Base-by-base conservation (phyloP, 805 yeast genomes). In the Cyberlindnera misumaiensis region DNA sequence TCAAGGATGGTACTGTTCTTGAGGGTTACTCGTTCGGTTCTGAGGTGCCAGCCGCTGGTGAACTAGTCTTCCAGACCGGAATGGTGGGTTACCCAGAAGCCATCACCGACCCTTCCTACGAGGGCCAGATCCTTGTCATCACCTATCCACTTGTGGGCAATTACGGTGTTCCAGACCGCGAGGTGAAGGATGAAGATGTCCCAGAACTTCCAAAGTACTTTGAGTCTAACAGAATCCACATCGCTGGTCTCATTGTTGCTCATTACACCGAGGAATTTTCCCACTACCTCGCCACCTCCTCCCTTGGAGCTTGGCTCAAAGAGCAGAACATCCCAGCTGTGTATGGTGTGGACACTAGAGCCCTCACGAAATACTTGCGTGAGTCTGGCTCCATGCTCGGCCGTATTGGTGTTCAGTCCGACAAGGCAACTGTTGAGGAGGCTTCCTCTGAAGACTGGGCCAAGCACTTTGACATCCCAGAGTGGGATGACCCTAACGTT, bases 21-120 rank as follows among this genome's bases (percentile, higher is more conserved):
- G 93, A 87, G 66, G 98, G 98, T 67, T 87, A 83, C 69, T 90
- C 97, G 15, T 93, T 93, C 56, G 98, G 98, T 72, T 96, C 97
- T 40, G 81, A 81, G 46, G 77, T 72, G 44, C 63, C 95, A 18
- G 77, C 80, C 41, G 94, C 97, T 41, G 98, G 98, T 74, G 98
- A 93, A 69, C 77, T 94, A 55, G 98, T 93, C 44, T 93, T 93
- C 78, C 97, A 94, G 67, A 93, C 98, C 47, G 97, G 98, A 71
- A 89, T 93, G 96, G 97, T 93, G 52, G 98, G 98, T 46, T 93
- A 93, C 63, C 98, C 97, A 30, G 98, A 93, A 66, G 80, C 97
- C 38, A 77, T 93, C 63, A 88, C 98, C 30, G 98, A 93, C 66
- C 98, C 98, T 44, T 93, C 97, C 32, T 93, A 93, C 65, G 89